phyloP scores from a whole-genome alignment of 2,329 filamentous ascomycete species.

The Epichloe gansuensis region DNA sequence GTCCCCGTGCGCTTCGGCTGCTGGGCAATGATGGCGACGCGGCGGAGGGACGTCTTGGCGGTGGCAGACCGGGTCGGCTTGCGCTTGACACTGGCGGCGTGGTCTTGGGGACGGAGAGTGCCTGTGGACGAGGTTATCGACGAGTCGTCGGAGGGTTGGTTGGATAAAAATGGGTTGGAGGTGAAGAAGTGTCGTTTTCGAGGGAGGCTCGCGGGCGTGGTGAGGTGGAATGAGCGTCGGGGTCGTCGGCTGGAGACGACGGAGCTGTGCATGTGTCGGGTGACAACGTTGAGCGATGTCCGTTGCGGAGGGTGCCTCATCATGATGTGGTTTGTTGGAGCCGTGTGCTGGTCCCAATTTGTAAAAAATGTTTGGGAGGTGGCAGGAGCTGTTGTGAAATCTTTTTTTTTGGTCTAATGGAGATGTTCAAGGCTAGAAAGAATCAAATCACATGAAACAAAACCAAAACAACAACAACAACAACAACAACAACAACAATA shows the following conservation, averaged over 20 bases:
- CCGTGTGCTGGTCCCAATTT: slow-evolving; percentile 9
- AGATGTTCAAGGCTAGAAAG: background rate
- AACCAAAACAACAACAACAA: too few species aligned
- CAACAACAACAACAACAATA: too few species aligned
- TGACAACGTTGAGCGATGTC: slow-evolving; percentile 19
- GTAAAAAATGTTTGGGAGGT: background rate
- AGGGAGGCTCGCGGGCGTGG: slow-evolving; percentile 30
- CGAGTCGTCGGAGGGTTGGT: slow-evolving; percentile 13
- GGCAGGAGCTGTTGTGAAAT: background rate
- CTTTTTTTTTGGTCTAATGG: background rate
- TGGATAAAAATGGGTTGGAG: slow-evolving; percentile 44
- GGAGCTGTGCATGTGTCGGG: slow-evolving; percentile 18
- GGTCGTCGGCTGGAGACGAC: slow-evolving; percentile 15
- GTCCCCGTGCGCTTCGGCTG: slow-evolving; percentile 29
- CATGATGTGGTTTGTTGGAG: slow-evolving; percentile 9
- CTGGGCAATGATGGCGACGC: slow-evolving; percentile 80
- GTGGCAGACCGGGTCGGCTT: slow-evolving; percentile 33
- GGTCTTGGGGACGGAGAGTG: slow-evolving; percentile 6
- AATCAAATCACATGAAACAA: too few species aligned
- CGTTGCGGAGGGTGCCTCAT: slow-evolving; percentile 23
- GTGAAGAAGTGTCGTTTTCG: slow-evolving; percentile 54
- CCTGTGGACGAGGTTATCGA: slow-evolving; percentile 9
- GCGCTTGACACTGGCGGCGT: slow-evolving; percentile 26
- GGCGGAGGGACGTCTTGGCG: slow-evolving; percentile 63
- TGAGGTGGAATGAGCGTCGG: slow-evolving; percentile 33